A percentile compares a stretch with the other conserved stretches of the same genome.
Evolutionary conservation across 208 protist species (phyloP).

Genomic region (Trichomonas gallinae): DNA sequence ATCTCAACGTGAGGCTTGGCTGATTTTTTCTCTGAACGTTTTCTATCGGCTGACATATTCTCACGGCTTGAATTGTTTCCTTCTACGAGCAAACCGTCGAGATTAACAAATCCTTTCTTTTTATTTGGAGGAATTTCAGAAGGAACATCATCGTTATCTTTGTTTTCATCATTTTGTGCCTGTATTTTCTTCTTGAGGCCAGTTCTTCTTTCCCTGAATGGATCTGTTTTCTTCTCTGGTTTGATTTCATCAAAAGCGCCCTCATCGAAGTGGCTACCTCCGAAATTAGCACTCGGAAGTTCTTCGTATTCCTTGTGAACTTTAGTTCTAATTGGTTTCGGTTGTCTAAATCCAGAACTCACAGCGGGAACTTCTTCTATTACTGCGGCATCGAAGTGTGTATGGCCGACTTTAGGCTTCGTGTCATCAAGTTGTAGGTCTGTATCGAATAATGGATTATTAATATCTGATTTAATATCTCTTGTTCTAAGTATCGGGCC

Average conservation of each 20-base stretch:
- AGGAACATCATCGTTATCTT: neutral
- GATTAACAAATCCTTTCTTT: neutral
- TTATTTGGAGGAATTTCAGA: neutral
- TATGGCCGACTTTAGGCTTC: neutral
- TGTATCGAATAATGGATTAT: neutral
- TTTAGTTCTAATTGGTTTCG: neutral
- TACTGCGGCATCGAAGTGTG: neutral
- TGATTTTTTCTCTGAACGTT: neutral
- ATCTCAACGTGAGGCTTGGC: neutral
- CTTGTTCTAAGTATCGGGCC: neutral
- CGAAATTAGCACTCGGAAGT: neutral
- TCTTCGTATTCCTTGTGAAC: neutral
- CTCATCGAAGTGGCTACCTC: neutral
- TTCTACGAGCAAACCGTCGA: neutral
- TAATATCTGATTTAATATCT: neutral
- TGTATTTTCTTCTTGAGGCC: neutral
- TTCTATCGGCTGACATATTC: neutral
- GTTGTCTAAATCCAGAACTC: neutral
- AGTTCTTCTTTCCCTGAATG: neutral
- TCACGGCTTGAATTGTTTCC: neutral
- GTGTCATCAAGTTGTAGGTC: neutral
- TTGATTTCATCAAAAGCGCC: neutral
- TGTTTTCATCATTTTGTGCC: neutral
- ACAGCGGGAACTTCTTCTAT: neutral
- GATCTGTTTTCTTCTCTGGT: neutral